Percentiles rank a stretch among this genome's conserved stretches.
phyloP scores from a whole-genome alignment of 2,329 filamentous ascomycete genomes.

The Gyromitra esculenta region DNA sequence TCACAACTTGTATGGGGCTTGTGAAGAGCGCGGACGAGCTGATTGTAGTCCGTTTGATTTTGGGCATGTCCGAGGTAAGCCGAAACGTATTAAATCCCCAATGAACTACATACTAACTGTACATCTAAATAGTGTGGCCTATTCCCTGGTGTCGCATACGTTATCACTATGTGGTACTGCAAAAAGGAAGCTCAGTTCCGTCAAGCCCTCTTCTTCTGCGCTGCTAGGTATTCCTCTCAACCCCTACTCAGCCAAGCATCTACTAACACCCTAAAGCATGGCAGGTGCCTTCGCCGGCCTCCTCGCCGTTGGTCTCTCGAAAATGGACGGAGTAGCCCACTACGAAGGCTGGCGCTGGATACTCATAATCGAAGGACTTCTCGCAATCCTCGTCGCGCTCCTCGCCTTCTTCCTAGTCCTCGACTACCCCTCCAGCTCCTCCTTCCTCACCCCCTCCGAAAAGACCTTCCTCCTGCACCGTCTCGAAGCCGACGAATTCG shows the following conservation, averaged over 20 bases:
- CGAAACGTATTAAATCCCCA: background rate
- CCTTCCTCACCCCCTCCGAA: conserved; percentile 62
- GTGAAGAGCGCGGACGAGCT: conserved; percentile 63
- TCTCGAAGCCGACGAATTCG: conserved; percentile 57
- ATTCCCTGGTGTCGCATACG: conserved; percentile 71
- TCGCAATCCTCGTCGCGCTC: conserved; percentile 62
- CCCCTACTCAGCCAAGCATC: background rate
- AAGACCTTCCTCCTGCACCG: conserved; percentile 60
- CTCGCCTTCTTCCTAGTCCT: conserved; percentile 63
- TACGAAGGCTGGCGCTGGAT: conserved; percentile 66
- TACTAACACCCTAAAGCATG: conserved; percentile 59
- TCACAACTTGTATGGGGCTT: conserved; percentile 64
- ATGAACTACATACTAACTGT: conserved; percentile 27
- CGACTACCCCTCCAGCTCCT: conserved; percentile 63
- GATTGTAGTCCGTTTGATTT: conserved; percentile 60
- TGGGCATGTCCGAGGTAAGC: conserved; percentile 61
- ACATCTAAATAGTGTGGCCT: conserved; percentile 66
- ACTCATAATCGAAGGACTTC: conserved; percentile 65
- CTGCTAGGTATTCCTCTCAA: conserved; percentile 61
- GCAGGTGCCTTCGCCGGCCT: conserved; percentile 67
- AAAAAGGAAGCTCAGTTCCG: conserved; percentile 70
- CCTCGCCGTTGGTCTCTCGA: conserved; percentile 65
- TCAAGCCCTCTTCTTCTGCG: conserved; percentile 71
- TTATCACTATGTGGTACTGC: conserved; percentile 69
- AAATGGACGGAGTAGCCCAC: conserved; percentile 65